Evolutionary conservation across 306 rosid genomes (phyloP).

Genomic region (Purshia tridentata): DNA sequence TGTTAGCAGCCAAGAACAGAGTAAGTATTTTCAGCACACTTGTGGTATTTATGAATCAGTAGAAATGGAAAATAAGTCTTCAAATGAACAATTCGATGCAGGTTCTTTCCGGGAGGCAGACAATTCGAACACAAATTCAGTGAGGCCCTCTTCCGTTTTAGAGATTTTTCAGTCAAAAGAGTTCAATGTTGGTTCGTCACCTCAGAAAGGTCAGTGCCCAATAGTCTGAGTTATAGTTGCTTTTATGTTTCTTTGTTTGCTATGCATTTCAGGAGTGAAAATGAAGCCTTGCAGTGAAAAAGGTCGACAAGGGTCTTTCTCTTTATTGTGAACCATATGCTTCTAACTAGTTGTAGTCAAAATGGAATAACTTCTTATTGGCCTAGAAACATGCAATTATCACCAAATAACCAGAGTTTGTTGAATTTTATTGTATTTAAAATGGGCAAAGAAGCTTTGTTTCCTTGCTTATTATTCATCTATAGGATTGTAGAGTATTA

Average conservation of each 20-base stretch:
- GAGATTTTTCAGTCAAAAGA: constrained; percentile 35
- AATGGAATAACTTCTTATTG: neutral
- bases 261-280: neutral
- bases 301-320: neutral
- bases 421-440: neutral
- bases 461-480: neutral
- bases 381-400: neutral
- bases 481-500: neutral
- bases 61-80: constrained; percentile 15
- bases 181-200: constrained; percentile 37
- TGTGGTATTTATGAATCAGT: constrained; percentile 21
- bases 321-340: neutral
- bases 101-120: constrained; percentile 30
- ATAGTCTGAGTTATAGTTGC: constrained; percentile 16
- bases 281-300: neutral
- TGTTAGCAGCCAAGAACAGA: constrained; percentile 23
- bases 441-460: neutral
- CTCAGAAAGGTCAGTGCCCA: constrained; percentile 46
- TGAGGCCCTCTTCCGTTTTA: constrained; percentile 3
- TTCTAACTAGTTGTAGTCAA: neutral
- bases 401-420: neutral
- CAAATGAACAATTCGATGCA: constrained; percentile 18
- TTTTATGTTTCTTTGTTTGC: neutral
- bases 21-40: constrained; percentile 29
- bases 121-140: constrained; percentile 23